Base-by-base conservation (phyloP, 768 basidiomycete species). In the Russula griseocarnosa region DNA sequence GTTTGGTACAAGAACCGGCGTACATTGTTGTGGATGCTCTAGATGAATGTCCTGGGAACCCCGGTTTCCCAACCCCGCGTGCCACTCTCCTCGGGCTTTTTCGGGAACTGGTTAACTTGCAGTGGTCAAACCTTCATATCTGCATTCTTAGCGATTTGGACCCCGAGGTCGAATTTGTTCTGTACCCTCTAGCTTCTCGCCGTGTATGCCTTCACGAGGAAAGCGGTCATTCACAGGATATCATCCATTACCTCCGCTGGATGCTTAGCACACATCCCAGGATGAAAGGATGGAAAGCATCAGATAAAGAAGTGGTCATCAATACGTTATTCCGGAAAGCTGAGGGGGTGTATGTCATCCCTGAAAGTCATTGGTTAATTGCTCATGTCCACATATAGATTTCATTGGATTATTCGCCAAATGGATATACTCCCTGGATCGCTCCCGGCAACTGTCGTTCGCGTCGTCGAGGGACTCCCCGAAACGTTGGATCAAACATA, bases 211-310 rank as follows among this genome's bases (percentile, higher is more conserved):
- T 62, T 24, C 55, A 62, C 10, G 49, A 62, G 26, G 61, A 62
- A 44, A 62, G 55, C 32, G 61, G 61, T 1, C 61, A 62, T 26
- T 51, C 50, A 14, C 55, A 62, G 55, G 61, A 49, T 26, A 62
- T 62, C n/a, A 62, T 56, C 10, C 38, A 34, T 26, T 62, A 62
- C n/a, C 47, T 62, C 55, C 55, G 49, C 7, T 42, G 49, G 9
- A 57, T 62, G 61, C 55, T 62, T 30, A 50, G 30, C n/a, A 56
- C 55, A 10, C 61, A 62, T 32, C 61, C 26, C 7, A 62, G 13
- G 38, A 62, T 62, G 61, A 56, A 49, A 18, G 55, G 61, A 10
- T 62, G 61, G 61, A 62, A 57, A 10, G 61, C 54, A 14, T 28
- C 36, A 1, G 55, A 56, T 26, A 62, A 62, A 26, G 22, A 34